Conservation (phyloP, 176 grass and related monocot genomes). For the Paspalum notatum region DNA sequence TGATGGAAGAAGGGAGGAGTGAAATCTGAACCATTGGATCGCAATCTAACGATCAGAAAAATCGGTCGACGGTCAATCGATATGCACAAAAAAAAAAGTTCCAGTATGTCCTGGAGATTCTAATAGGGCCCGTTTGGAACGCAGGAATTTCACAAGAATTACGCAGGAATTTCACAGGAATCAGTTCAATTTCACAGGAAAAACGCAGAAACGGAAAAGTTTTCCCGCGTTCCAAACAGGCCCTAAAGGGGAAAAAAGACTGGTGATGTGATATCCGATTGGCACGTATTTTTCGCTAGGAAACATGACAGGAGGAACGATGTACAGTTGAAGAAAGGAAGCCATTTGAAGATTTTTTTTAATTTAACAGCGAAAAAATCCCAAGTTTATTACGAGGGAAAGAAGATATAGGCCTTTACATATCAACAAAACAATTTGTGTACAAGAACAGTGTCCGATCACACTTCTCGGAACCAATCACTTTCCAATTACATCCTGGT, state of each 20-base stretch:
- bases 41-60: no score
- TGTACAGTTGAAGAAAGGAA: background rate
- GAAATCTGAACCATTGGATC: no score
- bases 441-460: slow-evolving; percentile 15
- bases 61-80: no score
- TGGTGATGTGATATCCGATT: background rate
- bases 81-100: background rate
- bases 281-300: background rate
- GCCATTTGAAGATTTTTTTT: background rate
- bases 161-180: no score
- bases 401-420: slow-evolving; percentile 44
- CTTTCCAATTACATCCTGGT: slow-evolving; percentile 21
- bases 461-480: slow-evolving; percentile 20
- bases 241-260: background rate
- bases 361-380: background rate
- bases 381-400: slow-evolving; percentile 24
- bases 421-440: slow-evolving; percentile 37
- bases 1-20: no score
- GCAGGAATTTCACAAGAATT: no score
- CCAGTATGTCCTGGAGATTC: no score
- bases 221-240: no score
- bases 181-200: no score
- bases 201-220: no score
- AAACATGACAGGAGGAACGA: background rate
- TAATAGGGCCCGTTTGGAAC: no score